Base-by-base conservation (phyloP, 495 filamentous ascomycete genomes). In the Pseudoneurospora amorphoporcata region DNA sequence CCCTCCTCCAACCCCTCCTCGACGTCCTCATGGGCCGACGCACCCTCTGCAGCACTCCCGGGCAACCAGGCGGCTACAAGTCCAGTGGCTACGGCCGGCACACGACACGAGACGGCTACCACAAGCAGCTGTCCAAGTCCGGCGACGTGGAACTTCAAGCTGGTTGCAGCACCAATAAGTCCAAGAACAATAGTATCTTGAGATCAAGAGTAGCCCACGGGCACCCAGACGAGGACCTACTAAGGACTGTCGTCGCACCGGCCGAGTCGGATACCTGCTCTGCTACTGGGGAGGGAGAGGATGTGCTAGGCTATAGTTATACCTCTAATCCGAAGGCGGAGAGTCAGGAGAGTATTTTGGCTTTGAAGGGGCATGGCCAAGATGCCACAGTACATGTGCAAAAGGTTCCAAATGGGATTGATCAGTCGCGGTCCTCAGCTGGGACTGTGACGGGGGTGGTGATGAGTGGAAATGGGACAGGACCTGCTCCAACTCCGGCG, bases 1-100 rank as follows among this genome's bases (percentile, higher is more conserved):
- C 84, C 8, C 79, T 85, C 61, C 77, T 87, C 3, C 74, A 81
- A 39, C 86, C 86, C 0, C 70, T 87, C 0, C 73, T 80, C 72
- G 82, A 86, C 29, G 53, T 61, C 29, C 12, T 61, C 29, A 29
- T 61, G 53, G 53, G 53, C 12, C 23, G 53, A 5, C 29, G 53
- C 23, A 61, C 53, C 29, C 53, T 61, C 14, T 61, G 53, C 53
- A 61, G 53, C 29, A 61, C 53, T 12, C 53, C 53, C 0, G 1
- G 23, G 23, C 5, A 32, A 35, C 35, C 53, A 61, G 14, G 29
- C 29, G 12, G 53, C 0, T 61, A 61, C 53, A 61, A 61, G 23
- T 58, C 47, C 47, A 53, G 45, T 23, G 23, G 23, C 6, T 61
- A 61, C 53, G 53, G 53, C 6, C 53, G 53, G 4, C 45, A 53